Evolutionary conservation across 495 filamentous ascomycete genomes (phyloP).

Genomic region (Amphirosellinia nigrospora): DNA sequence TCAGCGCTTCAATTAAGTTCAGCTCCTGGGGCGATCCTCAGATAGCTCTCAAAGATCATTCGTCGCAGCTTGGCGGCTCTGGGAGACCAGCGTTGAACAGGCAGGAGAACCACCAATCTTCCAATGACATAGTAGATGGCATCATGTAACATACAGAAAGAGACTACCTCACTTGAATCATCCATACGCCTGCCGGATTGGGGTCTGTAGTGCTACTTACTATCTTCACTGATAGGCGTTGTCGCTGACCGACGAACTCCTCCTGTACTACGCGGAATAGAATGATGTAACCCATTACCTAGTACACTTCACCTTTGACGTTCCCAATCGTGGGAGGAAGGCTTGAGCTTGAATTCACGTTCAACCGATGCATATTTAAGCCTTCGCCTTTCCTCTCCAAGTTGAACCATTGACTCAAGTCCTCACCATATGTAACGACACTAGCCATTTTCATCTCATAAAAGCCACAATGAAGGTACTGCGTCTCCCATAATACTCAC

Average conservation of each 20-base stretch:
- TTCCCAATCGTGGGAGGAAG: not conserved
- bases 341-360: not conserved
- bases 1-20: not conserved
- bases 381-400: not conserved
- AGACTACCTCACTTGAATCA: not conserved
- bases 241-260: slow-evolving; percentile 14
- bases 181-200: slow-evolving; percentile 3
- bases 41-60: not conserved
- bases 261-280: not conserved
- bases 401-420: not conserved
- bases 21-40: not conserved
- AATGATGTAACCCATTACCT: not conserved
- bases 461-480: slow-evolving; percentile 16
- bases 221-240: not conserved
- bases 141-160: not conserved
- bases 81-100: slow-evolving; percentile 7
- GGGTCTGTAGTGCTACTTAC: slow-evolving; percentile 3
- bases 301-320: not conserved
- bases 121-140: slow-evolving; percentile 7
- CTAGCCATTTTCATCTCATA: not conserved
- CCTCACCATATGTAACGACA: not conserved
- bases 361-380: slow-evolving; percentile 5
- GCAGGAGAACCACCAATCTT: slow-evolving; percentile 13
- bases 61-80: slow-evolving; percentile 6
- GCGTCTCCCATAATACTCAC: too few species aligned